Conservation (phyloP, 331 rosid genomes). For the Saraca asoca region DNA sequence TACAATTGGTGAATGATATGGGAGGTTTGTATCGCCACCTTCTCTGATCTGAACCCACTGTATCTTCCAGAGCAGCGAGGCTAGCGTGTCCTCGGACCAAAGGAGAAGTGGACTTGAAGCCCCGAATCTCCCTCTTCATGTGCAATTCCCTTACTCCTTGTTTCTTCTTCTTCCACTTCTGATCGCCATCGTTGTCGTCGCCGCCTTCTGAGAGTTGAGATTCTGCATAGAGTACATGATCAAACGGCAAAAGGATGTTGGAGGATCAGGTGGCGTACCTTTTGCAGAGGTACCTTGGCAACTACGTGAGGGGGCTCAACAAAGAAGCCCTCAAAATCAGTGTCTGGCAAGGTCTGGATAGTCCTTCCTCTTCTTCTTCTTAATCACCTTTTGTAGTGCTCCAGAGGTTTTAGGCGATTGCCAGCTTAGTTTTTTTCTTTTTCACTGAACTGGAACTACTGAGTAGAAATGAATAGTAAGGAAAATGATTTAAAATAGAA, state of each 20-base stretch:
- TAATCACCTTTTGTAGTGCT: slow-evolving; percentile 1
- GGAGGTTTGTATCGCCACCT: not conserved
- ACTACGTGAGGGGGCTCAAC: slow-evolving; percentile 83
- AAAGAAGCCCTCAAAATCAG: slow-evolving; percentile 98
- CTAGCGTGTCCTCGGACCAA: not conserved
- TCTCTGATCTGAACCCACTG: not conserved
- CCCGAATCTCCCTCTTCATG: slow-evolving; percentile 30
- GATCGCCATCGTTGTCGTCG: slow-evolving; percentile 1
- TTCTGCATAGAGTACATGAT: slow-evolving; percentile 38
- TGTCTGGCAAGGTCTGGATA: slow-evolving; percentile 84
- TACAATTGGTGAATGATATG: not conserved
- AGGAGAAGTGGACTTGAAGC: slow-evolving; percentile 49
- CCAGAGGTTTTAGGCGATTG: not conserved
- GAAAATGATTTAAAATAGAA: slow-evolving; percentile 7
- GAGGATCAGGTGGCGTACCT: slow-evolving; percentile 98
- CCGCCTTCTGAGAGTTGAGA: slow-evolving; percentile 30
- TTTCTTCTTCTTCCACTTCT: not conserved
- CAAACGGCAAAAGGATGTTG: slow-evolving; percentile 60
- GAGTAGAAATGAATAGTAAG: slow-evolving; percentile 30
- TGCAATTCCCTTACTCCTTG: not conserved
- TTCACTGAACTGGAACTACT: slow-evolving; percentile 15
- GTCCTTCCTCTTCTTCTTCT: not conserved
- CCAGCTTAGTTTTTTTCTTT: not conserved
- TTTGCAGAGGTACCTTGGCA: slow-evolving; percentile 95
- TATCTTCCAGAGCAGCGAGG: slow-evolving; percentile 20